Evolutionary conservation across 1,284 basidiomycete genomes (phyloP).

Genomic region (Caloboletus firmus): DNA sequence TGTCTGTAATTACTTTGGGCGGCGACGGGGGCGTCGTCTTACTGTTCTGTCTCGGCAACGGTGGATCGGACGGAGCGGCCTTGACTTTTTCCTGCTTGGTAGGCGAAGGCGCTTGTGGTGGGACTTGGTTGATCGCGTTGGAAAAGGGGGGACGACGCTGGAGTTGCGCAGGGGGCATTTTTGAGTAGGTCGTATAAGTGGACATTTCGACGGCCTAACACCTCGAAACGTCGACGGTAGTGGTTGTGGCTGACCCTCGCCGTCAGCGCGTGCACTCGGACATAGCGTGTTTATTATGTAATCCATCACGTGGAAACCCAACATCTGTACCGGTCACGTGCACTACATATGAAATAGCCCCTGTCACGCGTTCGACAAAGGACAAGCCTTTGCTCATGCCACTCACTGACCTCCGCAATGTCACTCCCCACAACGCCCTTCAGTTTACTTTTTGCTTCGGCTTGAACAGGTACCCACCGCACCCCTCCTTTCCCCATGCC

Average conservation of each 20-base stretch:
- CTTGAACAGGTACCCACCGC: slow-evolving; percentile 1
- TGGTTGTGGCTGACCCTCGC: slow-evolving; percentile 25
- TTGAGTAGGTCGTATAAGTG: slow-evolving; percentile 16
- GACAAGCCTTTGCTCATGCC: neutral
- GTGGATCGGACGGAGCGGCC: slow-evolving; percentile 44
- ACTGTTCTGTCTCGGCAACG: slow-evolving; percentile 74
- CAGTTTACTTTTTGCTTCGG: slow-evolving; percentile 1
- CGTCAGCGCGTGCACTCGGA: slow-evolving; percentile 15
- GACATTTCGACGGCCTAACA: slow-evolving; percentile 39
- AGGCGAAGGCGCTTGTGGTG: slow-evolving; percentile 16
- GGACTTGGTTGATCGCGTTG: slow-evolving; percentile 30
- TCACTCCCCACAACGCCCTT: neutral
- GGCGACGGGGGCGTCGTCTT: slow-evolving; percentile 82
- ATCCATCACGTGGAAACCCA: slow-evolving; percentile 33
- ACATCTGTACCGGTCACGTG: slow-evolving; percentile 28
- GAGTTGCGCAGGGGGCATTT: slow-evolving; percentile 15
- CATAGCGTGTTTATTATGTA: slow-evolving; percentile 33
- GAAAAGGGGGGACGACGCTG: slow-evolving; percentile 34
- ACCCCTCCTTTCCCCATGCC: neutral
- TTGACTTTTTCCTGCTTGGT: slow-evolving; percentile 35
- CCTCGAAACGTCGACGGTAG: slow-evolving; percentile 30
- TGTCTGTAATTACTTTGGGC: slow-evolving; percentile 75
- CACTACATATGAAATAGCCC: slow-evolving; percentile 20
- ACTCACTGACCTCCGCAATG: neutral
- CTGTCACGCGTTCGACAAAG: slow-evolving; percentile 15